phyloP scores from a whole-genome alignment of 805 yeast genomes.

The Torulaspora indica region DNA sequence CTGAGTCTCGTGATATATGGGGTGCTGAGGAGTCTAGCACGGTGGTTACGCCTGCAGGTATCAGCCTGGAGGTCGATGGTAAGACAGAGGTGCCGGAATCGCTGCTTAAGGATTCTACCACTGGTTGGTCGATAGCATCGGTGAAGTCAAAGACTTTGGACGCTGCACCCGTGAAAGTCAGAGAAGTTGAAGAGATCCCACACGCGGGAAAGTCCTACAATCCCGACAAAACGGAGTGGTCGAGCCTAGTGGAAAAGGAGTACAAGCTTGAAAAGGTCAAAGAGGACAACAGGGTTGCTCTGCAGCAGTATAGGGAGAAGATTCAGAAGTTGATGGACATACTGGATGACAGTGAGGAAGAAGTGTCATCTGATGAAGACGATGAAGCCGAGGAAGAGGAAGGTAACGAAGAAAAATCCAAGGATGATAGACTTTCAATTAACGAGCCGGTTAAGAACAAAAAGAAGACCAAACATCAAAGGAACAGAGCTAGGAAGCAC shows the following conservation, averaged over 20 bases:
- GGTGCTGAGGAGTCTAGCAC: constrained; percentile 29
- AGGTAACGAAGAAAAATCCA: constrained; percentile 33
- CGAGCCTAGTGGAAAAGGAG: constrained; percentile 60
- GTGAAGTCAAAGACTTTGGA: constrained; percentile 52
- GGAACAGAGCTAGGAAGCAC: constrained; percentile 65
- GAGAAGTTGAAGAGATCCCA: constrained; percentile 50
- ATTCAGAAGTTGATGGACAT: constrained; percentile 63
- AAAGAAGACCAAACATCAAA: constrained; percentile 70
- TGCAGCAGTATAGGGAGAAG: constrained; percentile 58
- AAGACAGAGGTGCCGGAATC: constrained; percentile 39
- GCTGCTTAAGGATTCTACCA: constrained; percentile 38
- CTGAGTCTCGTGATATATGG: constrained; percentile 68
- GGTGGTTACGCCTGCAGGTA: constrained; percentile 30
- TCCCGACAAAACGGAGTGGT: constrained; percentile 84
- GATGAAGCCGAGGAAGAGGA: constrained; percentile 39
- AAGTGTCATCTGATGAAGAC: constrained; percentile 36
- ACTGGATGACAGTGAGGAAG: constrained; percentile 55
- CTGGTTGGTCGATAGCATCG: constrained; percentile 50
- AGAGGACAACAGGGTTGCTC: constrained; percentile 58
- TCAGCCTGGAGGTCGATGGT: constrained; percentile 23
- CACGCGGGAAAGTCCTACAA: constrained; percentile 87
- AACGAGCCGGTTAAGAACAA: constrained; percentile 65
- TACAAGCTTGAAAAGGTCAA: constrained; percentile 57
- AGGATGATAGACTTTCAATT: constrained; percentile 49
- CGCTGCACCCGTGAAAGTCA: constrained; percentile 50